These are phyloP conservation scores for Alternaria arbusti DNA, from an alignment of 2,329 filamentous ascomycete genomes.

Conservation along the genomic window DNA sequence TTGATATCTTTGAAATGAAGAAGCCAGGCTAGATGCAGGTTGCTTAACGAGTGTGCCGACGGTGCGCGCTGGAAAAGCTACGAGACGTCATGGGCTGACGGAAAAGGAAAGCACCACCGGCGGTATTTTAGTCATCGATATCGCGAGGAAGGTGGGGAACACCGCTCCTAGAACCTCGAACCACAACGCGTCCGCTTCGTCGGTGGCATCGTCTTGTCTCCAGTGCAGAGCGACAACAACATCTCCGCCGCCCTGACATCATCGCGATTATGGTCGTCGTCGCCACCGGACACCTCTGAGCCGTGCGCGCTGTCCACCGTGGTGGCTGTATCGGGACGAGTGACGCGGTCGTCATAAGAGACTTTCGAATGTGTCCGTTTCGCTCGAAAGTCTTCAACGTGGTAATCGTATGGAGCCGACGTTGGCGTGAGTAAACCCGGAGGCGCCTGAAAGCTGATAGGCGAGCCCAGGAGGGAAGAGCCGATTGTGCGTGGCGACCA, in stretches of 20 bases:
- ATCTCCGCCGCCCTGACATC: constrained; percentile 47
- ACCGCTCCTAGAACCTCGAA: constrained; percentile 22
- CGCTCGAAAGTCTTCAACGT: constrained; percentile 15
- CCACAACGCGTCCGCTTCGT: constrained; percentile 40
- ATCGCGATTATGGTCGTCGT: constrained; percentile 13
- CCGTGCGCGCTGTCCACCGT: constrained; percentile 8
- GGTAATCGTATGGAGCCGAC: constrained; percentile 17
- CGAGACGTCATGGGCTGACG: constrained; percentile 7
- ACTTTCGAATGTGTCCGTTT: constrained; percentile 42
- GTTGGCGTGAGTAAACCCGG: constrained; percentile 17
- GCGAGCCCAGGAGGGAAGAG: constrained; percentile 19
- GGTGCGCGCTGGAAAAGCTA: background rate
- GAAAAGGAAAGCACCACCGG: constrained; percentile 14
- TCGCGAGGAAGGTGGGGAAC: constrained; percentile 1
- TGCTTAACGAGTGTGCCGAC: constrained; percentile 15
- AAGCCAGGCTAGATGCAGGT: constrained; percentile 5
- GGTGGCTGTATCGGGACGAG: constrained; percentile 9
- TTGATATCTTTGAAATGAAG: constrained; percentile 3
- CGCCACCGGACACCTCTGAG: background rate
- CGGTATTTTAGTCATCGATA: background rate
- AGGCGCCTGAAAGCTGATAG: constrained; percentile 5
- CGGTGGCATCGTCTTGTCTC: constrained; percentile 26
- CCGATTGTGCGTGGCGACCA: constrained; percentile 15
- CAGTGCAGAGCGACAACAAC: constrained; percentile 41
- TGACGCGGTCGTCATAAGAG: constrained; percentile 6